Evolutionary conservation across 139 green algal genomes (phyloP), one percentile per base, ranked within the genome.

Genomic region (Pseudopediastrum boryanum): DNA sequence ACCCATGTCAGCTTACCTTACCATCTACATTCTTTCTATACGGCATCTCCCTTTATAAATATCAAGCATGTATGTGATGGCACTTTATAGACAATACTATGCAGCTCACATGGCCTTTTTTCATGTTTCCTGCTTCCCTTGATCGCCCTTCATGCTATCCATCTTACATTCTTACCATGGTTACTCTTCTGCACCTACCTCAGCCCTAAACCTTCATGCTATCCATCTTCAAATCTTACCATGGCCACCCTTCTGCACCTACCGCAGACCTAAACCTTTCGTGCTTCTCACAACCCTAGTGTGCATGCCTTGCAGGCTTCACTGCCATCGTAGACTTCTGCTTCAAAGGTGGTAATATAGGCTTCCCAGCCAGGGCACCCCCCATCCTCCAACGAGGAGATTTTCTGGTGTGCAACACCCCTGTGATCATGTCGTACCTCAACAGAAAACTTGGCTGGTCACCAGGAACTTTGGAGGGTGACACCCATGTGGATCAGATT

Each of bases 401-500:
- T 35, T 86, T 88, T 25, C 43, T 77, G 61, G 65, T 82, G 42
- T 83, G 77, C 52, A 51, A 51, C 41, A 83, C 77, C 8, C 64
- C 64, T 43, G 77, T 73, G 27, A 80, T 80, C 42, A 71, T 80
- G 59, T 63, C n/a, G 43, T 80, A 71, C 59, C 73, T 80, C 21
- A 80, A 80, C 41, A 62, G 41, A 19, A 2, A 39, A 29, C 71
- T 71, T 71, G 73, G 59, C 27, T 80, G 73, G 73, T 58, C 33
- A 29, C 73, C 73, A 2, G 41, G 38, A 21, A 44, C 21, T 68
- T 27, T 27, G 21, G 59, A 75, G 73, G 71, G 44, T 0, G 46
- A 31, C 0, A 75, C 83, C 1, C 79, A 86, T 39, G 62, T 88
- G n/a, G 75, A 88, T 23, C 83, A 88, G 71, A 35, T 82, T 2